Percentiles rank a stretch among this genome's conserved stretches.
Conservation (phyloP, 2,329 filamentous ascomycete species). For the Colletotrichum sp. region DNA sequence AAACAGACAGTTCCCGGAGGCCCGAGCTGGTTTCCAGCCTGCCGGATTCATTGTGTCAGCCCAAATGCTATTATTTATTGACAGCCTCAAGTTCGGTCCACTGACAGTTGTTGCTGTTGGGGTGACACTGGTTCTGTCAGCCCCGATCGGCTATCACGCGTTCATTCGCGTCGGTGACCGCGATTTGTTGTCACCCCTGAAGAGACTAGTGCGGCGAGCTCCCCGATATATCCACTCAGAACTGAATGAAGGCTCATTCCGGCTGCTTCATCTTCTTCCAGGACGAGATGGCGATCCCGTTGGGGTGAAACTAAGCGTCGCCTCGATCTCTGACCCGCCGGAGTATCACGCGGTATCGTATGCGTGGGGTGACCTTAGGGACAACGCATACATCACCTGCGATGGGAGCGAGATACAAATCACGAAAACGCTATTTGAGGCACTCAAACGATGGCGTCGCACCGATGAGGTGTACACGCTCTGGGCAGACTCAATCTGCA, state of each 20-base stretch:
- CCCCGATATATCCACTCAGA: not conserved
- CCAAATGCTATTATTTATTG: not conserved
- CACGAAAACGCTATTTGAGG: constrained; percentile 21
- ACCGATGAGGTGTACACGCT: not conserved
- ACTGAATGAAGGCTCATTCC: not conserved
- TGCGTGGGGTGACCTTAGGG: not conserved
- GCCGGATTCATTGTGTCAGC: not conserved
- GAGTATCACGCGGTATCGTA: constrained; percentile 1
- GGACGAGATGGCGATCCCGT: not conserved
- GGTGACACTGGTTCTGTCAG: not conserved
- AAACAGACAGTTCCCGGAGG: not conserved
- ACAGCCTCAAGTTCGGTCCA: not conserved
- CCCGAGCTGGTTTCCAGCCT: not conserved
- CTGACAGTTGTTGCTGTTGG: not conserved
- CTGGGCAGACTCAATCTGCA: not conserved
- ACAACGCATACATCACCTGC: constrained; percentile 23
- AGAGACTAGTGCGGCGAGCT: not conserved
- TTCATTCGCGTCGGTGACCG: not conserved
- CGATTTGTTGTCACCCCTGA: not conserved
- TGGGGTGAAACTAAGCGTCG: not conserved
- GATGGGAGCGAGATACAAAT: constrained; percentile 28
- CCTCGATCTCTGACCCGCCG: not conserved
- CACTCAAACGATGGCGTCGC: not conserved
- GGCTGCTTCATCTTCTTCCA: not conserved
- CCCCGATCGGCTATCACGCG: not conserved